Evolutionary conservation across 352 stramenopile species (phyloP).

Genomic region (Phytophthora hibernalis): DNA sequence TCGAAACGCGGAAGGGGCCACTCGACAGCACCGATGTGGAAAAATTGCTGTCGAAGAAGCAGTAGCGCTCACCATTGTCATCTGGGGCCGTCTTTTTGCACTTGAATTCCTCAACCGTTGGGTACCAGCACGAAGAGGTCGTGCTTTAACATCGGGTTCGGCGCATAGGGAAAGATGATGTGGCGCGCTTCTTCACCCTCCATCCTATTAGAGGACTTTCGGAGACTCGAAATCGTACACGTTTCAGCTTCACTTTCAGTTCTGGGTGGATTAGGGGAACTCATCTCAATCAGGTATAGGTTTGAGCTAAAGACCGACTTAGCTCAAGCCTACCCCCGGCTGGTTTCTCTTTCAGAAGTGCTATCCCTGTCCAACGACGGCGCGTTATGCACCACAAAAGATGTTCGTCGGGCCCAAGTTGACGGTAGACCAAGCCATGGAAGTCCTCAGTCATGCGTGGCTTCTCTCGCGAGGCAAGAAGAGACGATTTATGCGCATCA

Average conservation of each 20-base stretch:
- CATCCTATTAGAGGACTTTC: too few species aligned
- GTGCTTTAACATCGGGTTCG: not conserved
- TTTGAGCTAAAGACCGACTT: too few species aligned
- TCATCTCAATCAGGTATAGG: too few species aligned
- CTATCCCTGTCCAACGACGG: too few species aligned
- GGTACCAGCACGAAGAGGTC: not conserved
- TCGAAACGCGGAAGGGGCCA: slow-evolving; percentile 5
- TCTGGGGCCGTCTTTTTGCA: not conserved
- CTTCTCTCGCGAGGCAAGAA: not conserved
- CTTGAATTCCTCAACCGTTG: not conserved
- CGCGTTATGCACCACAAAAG: too few species aligned
- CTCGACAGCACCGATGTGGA: not conserved
- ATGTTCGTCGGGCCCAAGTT: slow-evolving; percentile 5
- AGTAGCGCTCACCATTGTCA: not conserved
- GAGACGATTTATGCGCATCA: not conserved
- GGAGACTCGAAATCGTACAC: too few species aligned
- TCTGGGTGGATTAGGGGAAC: too few species aligned
- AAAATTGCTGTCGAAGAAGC: slow-evolving; percentile 5
- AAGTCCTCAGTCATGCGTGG: not conserved
- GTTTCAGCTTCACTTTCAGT: too few species aligned
- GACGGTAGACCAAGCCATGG: not conserved
- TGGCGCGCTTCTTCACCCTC: not conserved
- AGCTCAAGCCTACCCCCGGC: too few species aligned
- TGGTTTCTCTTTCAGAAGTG: too few species aligned
- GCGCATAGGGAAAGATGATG: not conserved